phyloP scores from a whole-genome alignment of 768 basidiomycete genomes.

The Termitomyces bulborhizus region DNA sequence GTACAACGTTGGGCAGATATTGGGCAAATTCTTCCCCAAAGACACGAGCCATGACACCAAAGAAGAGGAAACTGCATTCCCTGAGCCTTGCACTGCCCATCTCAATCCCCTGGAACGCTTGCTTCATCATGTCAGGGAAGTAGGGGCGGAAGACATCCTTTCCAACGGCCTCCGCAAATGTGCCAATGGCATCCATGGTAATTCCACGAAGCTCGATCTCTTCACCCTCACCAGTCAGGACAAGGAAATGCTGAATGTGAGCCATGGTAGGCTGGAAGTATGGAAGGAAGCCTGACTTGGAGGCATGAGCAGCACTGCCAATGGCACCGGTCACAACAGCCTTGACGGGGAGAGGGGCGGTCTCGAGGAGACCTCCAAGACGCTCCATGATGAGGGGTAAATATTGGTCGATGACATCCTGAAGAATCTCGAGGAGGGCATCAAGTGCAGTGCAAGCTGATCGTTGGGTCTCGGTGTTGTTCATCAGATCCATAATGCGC shows the following conservation, averaged over 20 bases:
- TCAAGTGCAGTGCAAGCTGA: conserved; percentile 97
- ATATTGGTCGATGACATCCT: conserved; percentile 87
- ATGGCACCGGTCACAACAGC: conserved; percentile 96
- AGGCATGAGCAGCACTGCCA: conserved; percentile 95
- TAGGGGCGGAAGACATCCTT: conserved; percentile 91
- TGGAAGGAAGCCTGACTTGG: conserved; percentile 83
- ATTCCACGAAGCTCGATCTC: conserved; percentile 94
- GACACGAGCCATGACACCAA: conserved; percentile 96
- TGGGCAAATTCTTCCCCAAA: conserved; percentile 91
- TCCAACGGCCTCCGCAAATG: conserved; percentile 96
- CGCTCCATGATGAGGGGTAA: conserved; percentile 93
- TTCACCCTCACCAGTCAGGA: conserved; percentile 81
- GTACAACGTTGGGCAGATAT: conserved; percentile 83
- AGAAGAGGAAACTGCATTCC: conserved; percentile 97
- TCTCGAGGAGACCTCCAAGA: conserved; percentile 80
- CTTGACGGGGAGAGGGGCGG: conserved; percentile 82
- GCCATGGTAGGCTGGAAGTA: conserved; percentile 93
- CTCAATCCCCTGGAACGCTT: conserved; percentile 85
- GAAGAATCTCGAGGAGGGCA: conserved; percentile 90
- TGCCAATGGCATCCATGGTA: conserved; percentile 98
- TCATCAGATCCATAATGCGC: conserved; percentile 89
- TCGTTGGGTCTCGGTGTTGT: conserved; percentile 81
- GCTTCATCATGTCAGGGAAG: conserved; percentile 94
- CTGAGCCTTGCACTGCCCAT: conserved; percentile 82
- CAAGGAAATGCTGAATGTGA: conserved; percentile 83